phyloP scores from a whole-genome alignment of 305 asterid genomes.

The Fraxinus velutina region DNA sequence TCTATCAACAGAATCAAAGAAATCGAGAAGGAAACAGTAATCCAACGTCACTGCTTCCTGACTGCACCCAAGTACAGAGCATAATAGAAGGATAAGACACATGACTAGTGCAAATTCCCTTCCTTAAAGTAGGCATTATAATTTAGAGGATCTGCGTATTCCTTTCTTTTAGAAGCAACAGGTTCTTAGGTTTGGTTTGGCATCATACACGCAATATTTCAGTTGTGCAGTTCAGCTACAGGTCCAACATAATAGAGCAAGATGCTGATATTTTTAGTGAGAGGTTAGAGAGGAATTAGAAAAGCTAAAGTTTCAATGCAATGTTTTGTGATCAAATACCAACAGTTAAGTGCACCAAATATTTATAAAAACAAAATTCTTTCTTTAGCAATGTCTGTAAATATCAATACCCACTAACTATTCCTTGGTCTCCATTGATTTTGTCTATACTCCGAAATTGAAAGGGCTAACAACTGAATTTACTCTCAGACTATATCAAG shows the following conservation, averaged over 20 bases:
- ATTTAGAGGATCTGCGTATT: not conserved
- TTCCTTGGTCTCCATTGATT: not conserved
- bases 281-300: not conserved
- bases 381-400: not conserved
- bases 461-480: not conserved
- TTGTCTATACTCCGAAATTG: not conserved
- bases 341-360: not conserved
- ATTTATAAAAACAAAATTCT: not conserved
- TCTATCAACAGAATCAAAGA: slow-evolving; percentile 11
- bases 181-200: not conserved
- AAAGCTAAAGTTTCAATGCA: not conserved
- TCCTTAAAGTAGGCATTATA: not conserved
- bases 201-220: not conserved
- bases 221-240: not conserved
- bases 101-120: not conserved
- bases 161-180: not conserved
- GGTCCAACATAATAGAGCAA: not conserved
- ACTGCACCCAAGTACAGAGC: not conserved
- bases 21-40: slow-evolving; percentile 3
- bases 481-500: not conserved
- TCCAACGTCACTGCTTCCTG: slow-evolving; percentile 5
- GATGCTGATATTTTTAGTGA: not conserved
- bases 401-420: not conserved
- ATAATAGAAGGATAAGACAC: not conserved
- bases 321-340: not conserved